Conservation (phyloP, 1,284 basidiomycete species). For the Boletellus deceptivus region DNA sequence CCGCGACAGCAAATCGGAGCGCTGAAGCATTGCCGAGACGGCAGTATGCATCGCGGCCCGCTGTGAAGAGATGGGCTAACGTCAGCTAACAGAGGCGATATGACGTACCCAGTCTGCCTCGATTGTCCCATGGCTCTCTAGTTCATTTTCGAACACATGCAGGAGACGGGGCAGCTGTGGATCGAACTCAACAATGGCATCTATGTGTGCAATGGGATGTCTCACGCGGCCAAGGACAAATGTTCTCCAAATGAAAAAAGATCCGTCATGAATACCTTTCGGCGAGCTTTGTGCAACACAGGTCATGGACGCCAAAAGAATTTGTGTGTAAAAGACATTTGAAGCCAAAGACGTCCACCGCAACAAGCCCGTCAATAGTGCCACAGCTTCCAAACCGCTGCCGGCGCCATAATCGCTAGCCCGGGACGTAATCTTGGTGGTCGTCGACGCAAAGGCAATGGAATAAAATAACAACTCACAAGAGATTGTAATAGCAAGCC, state of each 20-base stretch:
- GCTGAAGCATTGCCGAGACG: conserved; percentile 46
- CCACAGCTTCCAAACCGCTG: conserved; percentile 50
- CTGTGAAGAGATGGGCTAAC: conserved; percentile 36
- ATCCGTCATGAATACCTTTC: conserved; percentile 31
- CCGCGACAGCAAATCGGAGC: conserved; percentile 48
- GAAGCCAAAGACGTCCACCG: conserved; percentile 69
- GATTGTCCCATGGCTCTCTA: conserved; percentile 50
- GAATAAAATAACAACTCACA: conserved; percentile 37
- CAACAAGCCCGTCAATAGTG: conserved; percentile 55
- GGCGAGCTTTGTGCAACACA: conserved; percentile 54
- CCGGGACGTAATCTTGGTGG: conserved; percentile 53
- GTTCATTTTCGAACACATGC: conserved; percentile 48
- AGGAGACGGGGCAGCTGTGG: conserved; percentile 61
- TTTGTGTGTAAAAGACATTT: conserved; percentile 64
- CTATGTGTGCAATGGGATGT: conserved; percentile 4
- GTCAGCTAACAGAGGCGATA: neutral
- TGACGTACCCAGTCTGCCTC: conserved; percentile 57
- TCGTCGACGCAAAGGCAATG: conserved; percentile 5
- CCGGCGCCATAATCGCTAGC: conserved; percentile 63
- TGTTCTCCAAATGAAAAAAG: conserved; percentile 57
- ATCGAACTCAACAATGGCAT: conserved; percentile 1
- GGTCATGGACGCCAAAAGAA: conserved; percentile 58
- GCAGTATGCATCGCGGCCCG: conserved; percentile 56
- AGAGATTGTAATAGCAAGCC: conserved; percentile 58
- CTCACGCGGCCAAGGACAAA: conserved; percentile 72